Evolutionary conservation across 1,284 basidiomycete species (phyloP).

Genomic region (Trametes pubescens): DNA sequence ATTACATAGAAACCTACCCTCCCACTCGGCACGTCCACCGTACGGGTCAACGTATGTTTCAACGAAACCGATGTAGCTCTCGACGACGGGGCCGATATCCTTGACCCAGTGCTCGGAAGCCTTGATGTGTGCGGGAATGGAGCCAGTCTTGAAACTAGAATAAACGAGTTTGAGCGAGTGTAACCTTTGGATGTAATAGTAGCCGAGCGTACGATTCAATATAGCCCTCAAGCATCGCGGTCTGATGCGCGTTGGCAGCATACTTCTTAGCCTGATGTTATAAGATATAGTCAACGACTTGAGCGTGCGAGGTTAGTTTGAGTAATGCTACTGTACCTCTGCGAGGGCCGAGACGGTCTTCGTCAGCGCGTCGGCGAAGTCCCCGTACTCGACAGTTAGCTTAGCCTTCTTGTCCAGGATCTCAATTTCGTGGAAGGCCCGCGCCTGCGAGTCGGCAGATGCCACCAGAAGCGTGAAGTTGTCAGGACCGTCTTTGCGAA

Average conservation of each 20-base stretch:
- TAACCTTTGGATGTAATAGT: background rate
- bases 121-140: slow-evolving; percentile 79
- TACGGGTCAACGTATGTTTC: slow-evolving; percentile 87
- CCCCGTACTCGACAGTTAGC: slow-evolving; percentile 76
- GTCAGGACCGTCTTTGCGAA: slow-evolving; percentile 67
- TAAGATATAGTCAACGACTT: background rate
- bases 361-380: slow-evolving; percentile 64
- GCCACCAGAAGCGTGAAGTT: slow-evolving; percentile 79
- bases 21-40: slow-evolving; percentile 86
- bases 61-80: slow-evolving; percentile 79
- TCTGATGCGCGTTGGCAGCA: slow-evolving; percentile 76
- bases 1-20: slow-evolving; percentile 55
- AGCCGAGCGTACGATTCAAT: slow-evolving; percentile 69
- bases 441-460: slow-evolving; percentile 57
- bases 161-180: background rate
- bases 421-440: slow-evolving; percentile 55
- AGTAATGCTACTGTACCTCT: slow-evolving; percentile 53
- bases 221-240: slow-evolving; percentile 79
- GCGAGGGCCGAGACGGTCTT: slow-evolving; percentile 63
- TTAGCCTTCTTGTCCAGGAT: slow-evolving; percentile 53
- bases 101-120: slow-evolving; percentile 85
- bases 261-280: slow-evolving; percentile 70
- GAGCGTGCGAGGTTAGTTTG: background rate
- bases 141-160: slow-evolving; percentile 76
- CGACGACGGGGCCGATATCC: slow-evolving; percentile 87